A percentile compares a stretch with the other conserved stretches of the same genome.
Conservation (phyloP, 1,284 basidiomycete genomes). For the Coniferiporia sulphurascens region DNA sequence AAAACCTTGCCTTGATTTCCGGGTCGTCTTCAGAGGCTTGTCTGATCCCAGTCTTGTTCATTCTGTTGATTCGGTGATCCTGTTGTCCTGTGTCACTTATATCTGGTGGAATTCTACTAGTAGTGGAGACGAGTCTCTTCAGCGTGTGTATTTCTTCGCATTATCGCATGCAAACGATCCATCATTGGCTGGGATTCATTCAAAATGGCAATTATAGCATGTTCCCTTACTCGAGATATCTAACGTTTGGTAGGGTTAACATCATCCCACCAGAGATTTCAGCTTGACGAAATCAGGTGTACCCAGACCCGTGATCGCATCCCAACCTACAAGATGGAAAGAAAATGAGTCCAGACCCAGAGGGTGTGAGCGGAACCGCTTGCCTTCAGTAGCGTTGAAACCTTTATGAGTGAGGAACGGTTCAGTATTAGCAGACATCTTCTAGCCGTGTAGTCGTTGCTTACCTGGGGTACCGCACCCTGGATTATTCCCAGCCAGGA, state of each 20-base stretch:
- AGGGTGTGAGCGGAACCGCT: not conserved
- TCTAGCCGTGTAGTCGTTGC: not conserved
- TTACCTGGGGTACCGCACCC: conserved; percentile 20
- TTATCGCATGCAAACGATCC: too few relatives aligned
- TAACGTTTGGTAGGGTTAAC: not conserved
- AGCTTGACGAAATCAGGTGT: conserved; percentile 18
- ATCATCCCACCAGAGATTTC: conserved; percentile 12
- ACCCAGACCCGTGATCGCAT: conserved; percentile 18
- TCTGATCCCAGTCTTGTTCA: too few relatives aligned
- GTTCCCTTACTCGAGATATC: not conserved
- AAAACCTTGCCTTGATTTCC: too few relatives aligned
- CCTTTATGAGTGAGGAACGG: not conserved
- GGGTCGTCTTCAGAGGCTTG: too few relatives aligned
- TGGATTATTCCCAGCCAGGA: conserved; percentile 20
- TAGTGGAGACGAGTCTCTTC: too few relatives aligned
- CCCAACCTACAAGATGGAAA: conserved; percentile 12
- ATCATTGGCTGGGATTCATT: too few relatives aligned
- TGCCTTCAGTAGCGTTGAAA: conserved; percentile 20
- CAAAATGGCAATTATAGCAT: too few relatives aligned
- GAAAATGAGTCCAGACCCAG: not conserved
- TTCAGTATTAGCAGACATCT: not conserved
- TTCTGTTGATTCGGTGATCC: too few relatives aligned
- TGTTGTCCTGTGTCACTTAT: too few relatives aligned
- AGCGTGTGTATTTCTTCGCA: too few relatives aligned
- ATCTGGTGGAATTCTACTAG: too few relatives aligned